phyloP scores from a whole-genome alignment of 2,329 filamentous ascomycete species.

The Tympanopsis confertula region DNA sequence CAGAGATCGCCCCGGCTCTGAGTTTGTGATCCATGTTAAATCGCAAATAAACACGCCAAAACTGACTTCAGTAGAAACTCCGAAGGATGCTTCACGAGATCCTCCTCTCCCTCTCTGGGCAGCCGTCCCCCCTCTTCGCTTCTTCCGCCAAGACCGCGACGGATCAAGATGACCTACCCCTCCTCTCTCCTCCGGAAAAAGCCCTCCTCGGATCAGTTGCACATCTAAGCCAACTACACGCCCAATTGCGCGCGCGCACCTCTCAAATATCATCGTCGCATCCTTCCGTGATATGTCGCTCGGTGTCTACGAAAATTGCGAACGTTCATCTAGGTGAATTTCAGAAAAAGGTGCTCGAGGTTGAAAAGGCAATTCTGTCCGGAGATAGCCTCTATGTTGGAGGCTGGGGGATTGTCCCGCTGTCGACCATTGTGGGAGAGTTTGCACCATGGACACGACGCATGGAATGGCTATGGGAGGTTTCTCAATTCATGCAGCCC shows the following conservation, averaged over 20 bases:
- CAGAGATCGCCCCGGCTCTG: too few species aligned
- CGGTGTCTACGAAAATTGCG: constrained; percentile 49
- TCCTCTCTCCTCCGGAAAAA: constrained; percentile 45
- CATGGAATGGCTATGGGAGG: constrained; percentile 54
- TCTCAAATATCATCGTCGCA: constrained; percentile 44
- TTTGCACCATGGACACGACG: constrained; percentile 56
- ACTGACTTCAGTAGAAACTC: constrained; percentile 26
- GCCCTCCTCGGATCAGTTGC: constrained; percentile 51
- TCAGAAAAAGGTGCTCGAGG: constrained; percentile 52
- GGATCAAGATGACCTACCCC: constrained; percentile 11
- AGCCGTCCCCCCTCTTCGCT: constrained; percentile 56
- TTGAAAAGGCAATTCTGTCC: constrained; percentile 52
- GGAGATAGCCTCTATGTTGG: constrained; percentile 55
- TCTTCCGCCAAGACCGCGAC: constrained; percentile 8
- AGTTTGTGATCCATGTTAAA: too few species aligned
- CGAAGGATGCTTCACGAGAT: constrained; percentile 61
- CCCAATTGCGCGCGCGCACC: constrained; percentile 44
- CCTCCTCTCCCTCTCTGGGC: constrained; percentile 61
- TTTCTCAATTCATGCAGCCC: constrained; percentile 38
- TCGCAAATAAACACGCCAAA: too few species aligned
- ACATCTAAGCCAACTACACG: constrained; percentile 49
- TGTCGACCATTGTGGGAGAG: constrained; percentile 52
- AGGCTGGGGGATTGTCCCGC: constrained; percentile 60
- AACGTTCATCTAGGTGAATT: constrained; percentile 50
- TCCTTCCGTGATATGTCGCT: constrained; percentile 52